phyloP scores from a whole-genome alignment of 352 stramenopile species.

The Phytophthora cryptogea region DNA sequence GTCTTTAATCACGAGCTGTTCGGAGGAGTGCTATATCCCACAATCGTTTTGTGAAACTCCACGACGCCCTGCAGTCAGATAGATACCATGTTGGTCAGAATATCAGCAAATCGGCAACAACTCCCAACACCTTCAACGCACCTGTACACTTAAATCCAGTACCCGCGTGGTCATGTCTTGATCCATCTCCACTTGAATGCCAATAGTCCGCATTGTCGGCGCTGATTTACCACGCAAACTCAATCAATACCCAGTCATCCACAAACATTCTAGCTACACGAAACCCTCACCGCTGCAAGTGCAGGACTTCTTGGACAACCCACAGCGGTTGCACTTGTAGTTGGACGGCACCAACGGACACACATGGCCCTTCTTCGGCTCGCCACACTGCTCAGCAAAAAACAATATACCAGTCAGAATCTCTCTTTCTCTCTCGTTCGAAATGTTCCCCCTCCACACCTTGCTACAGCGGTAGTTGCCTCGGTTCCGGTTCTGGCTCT shows the following conservation, averaged over 20 bases:
- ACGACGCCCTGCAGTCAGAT: constrained; percentile 56
- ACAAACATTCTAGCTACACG: neutral
- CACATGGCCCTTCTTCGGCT: constrained; percentile 88
- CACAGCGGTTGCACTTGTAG: constrained; percentile 82
- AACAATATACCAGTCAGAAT: neutral
- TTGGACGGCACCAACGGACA: constrained; percentile 82
- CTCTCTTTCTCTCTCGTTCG: neutral
- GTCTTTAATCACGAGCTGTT: constrained; percentile 30
- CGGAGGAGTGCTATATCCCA: constrained; percentile 50
- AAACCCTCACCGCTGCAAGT: constrained; percentile 59
- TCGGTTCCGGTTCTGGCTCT: constrained; percentile 81
- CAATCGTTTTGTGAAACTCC: constrained; percentile 69
- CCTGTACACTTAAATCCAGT: constrained; percentile 79
- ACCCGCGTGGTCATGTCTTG: constrained; percentile 80
- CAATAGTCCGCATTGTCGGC: constrained; percentile 64
- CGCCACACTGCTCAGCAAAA: constrained; percentile 55
- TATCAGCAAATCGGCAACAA: neutral
- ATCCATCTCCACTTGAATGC: constrained; percentile 79
- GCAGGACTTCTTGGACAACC: constrained; percentile 77
- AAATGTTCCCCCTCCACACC: constrained; percentile 36
- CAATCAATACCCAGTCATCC: constrained; percentile 5
- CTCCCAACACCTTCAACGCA: constrained; percentile 16
- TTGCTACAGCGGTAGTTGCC: constrained; percentile 90
- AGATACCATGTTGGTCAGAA: constrained; percentile 16
- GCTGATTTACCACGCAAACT: constrained; percentile 30